Base-by-base conservation (phyloP, 768 basidiomycete genomes). In the Rhizopogon sp. region DNA sequence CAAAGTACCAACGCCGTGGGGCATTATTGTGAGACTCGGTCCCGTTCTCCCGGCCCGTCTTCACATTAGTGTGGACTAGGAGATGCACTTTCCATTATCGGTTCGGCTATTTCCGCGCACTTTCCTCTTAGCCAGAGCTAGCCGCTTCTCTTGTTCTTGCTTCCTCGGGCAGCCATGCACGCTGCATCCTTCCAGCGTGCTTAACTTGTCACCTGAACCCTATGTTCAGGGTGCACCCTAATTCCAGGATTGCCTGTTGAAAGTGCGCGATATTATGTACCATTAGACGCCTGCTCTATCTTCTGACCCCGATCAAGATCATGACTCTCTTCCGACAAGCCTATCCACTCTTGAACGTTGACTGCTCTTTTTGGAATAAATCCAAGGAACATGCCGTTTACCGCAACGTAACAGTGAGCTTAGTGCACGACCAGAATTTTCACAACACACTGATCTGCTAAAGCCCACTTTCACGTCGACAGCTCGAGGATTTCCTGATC, bases 191-290 rank as follows among this genome's bases (percentile, higher is more conserved):
- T 57, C 57, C 51, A 50, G 33, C 66, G 22, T 7, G 20, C 28
- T 53, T 11, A 45, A 49, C 52, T 53, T 10, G 43, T 53, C 28
- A 29, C 17, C 31, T 51, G 47, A 35, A 49, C 47, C 47, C 52
- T 53, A 51, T 25, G 46, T 49, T 49, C 69, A 70, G 69, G 69
- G 69, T 60, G 60, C 58, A 70, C 69, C 69, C 69, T 58, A 59
- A 62, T 66, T 56, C 52, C 33, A 37, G 35, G 3, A 37, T 39
- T 45, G 33, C 17, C n/a, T 39, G 41, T 54, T 53, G 58, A 60
- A 64, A 56, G 64, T 59, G 62, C 54, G 53, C 53, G 28, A 54
- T 66, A 72, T 70, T 70, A 72, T 72, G 69, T 72, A 58, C 50
- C 43, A 20, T 11, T 49, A 10, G 20, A 29, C 31, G 52, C 44